Conservation (phyloP, 352 stramenopile genomes). For the Phytophthora cactorum region DNA sequence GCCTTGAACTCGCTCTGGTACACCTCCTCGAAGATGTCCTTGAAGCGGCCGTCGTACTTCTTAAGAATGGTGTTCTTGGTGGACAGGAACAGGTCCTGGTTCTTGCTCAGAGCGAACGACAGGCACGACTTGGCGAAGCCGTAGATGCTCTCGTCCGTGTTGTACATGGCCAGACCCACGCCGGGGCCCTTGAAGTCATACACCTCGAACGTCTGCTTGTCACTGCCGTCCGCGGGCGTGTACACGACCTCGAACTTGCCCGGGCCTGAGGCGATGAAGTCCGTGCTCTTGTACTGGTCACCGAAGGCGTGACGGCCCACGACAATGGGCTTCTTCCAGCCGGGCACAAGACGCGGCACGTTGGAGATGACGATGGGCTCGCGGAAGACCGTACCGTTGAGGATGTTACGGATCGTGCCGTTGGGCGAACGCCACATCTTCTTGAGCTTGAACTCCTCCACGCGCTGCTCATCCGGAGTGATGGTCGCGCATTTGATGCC, state of each 20-base stretch:
- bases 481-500: slow-evolving; percentile 89
- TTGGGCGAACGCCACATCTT: slow-evolving; percentile 78
- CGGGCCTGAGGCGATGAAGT: slow-evolving; percentile 70
- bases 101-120: slow-evolving; percentile 65
- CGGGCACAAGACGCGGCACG: slow-evolving; percentile 74
- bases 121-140: slow-evolving; percentile 81
- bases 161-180: slow-evolving; percentile 85
- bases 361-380: slow-evolving; percentile 87
- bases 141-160: slow-evolving; percentile 82
- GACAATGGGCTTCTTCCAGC: slow-evolving; percentile 83
- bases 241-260: slow-evolving; percentile 81
- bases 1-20: slow-evolving; percentile 83
- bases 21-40: slow-evolving; percentile 86
- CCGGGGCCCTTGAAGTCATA: slow-evolving; percentile 71
- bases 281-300: slow-evolving; percentile 82
- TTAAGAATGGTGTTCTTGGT: slow-evolving; percentile 91
- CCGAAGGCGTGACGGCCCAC: slow-evolving; percentile 81
- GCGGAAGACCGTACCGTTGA: slow-evolving; percentile 84
- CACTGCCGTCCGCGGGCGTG: slow-evolving; percentile 57
- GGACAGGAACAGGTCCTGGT: slow-evolving; percentile 71
- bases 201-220: slow-evolving; percentile 60
- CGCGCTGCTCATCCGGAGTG: slow-evolving; percentile 81
- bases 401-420: slow-evolving; percentile 84
- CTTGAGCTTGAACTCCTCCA: slow-evolving; percentile 80
- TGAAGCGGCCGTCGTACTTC: slow-evolving; percentile 78